A percentile compares a stretch with the other conserved stretches of the same genome.
phyloP scores from a whole-genome alignment of 129 eudicot species.

The Apium graveolens region DNA sequence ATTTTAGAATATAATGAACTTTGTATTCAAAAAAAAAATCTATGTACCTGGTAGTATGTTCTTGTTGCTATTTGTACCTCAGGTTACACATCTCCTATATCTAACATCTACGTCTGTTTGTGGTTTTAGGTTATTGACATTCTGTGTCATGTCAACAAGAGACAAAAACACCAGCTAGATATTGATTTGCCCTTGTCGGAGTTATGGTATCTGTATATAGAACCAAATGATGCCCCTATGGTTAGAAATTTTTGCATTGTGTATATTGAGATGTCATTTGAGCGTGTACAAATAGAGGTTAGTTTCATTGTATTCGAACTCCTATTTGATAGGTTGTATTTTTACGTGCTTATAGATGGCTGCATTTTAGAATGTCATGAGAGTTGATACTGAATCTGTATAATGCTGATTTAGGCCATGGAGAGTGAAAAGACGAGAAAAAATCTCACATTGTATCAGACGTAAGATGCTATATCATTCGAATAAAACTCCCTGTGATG shows the following conservation, averaged over 20 bases:
- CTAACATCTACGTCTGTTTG: not conserved
- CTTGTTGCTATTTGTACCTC: not conserved
- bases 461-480: no score
- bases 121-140: conserved; percentile 66
- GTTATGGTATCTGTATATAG: conserved; percentile 69
- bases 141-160: conserved; percentile 86
- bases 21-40: no score
- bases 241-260: conserved; percentile 87
- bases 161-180: conserved; percentile 74
- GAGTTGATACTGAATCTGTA: conserved; percentile 5
- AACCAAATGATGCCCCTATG: conserved; percentile 59
- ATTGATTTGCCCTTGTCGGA: conserved; percentile 76
- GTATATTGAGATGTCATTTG: conserved; percentile 90
- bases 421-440: no score
- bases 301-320: not conserved
- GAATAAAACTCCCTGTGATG: no score
- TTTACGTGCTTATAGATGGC: conserved; percentile 8
- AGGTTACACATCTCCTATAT: not conserved
- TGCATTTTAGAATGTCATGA: conserved; percentile 8
- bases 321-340: not conserved
- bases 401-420: conserved; percentile 42
- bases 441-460: no score
- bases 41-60: not conserved
- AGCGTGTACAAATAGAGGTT: conserved; percentile 63
- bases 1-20: not conserved